Evolutionary conservation across 2,329 filamentous ascomycete species (phyloP), one percentile per base, ranked within the genome.

Genomic region (Penicillium sp.): DNA sequence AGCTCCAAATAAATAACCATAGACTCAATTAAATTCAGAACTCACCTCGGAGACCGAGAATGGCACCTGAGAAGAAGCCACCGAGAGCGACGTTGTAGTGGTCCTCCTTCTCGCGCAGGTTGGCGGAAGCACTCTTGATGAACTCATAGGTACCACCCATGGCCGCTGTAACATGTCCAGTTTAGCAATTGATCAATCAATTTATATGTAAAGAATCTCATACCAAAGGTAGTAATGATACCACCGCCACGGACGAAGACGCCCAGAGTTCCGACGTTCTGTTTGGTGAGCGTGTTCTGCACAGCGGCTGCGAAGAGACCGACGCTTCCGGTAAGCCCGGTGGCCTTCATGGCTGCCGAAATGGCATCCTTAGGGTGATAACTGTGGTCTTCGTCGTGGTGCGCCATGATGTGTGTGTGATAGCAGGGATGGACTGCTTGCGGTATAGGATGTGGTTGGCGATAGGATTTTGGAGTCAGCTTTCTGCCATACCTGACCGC

Each of bases 51-150:
- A 96, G 73, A 54, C 91, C 93, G 45, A 93, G 70, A 53, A 91
- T 81, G 43, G 86, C 81, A 64, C 93, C 93, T 49, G 84, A 86
- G 50, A 89, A 79, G 76, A 94, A 91, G 55, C 91, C 91, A 64
- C 87, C 91, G 61, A 92, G 80, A 41, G 86, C 84, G 55, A 87
- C 80, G 75, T 93, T 94, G 78, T 84, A 88, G 65, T 82, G 80
- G 73, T 96, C 93, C 58, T 96, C 86, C 79, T 89, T 91, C 77
- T 92, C 83, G 70, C 92, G 88, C 65, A 97, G 80, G 79, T 97
- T 97, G 75, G 91, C 90, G 45, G 89, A 83, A 49, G 90, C 89
- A 67, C 83, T 84, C 68, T 84, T 87, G 67, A 87, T 83, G 80
- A 97, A 96, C 68, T 86, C 83, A 77, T 91, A 96, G 61, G 88